These are phyloP conservation scores for Starmerella geochares DNA, from an alignment of 805 yeast genomes.

Conservation along the genomic window DNA sequence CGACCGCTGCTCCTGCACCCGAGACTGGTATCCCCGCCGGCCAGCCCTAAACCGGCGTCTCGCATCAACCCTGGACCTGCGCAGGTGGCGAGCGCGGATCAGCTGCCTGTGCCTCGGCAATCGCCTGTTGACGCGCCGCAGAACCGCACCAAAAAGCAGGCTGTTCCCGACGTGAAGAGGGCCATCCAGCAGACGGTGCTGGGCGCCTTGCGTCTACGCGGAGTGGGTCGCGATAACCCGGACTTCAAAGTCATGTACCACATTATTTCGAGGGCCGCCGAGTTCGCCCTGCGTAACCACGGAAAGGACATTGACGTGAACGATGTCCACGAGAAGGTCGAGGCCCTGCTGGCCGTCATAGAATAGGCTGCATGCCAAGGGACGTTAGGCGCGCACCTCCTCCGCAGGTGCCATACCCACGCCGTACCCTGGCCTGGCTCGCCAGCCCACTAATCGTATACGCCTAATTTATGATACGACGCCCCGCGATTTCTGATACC, in stretches of 20 bases:
- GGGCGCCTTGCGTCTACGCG: constrained; percentile 33
- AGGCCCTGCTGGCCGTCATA: constrained; percentile 18
- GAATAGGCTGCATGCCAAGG: constrained; percentile 16
- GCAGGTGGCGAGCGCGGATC: not conserved
- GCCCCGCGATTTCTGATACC: too few relatives aligned
- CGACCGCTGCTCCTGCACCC: constrained; percentile 10
- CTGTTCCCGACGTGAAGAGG: constrained; percentile 5
- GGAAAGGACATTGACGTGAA: constrained; percentile 11
- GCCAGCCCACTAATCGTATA: not conserved
- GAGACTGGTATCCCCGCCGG: not conserved
- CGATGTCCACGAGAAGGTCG: constrained; percentile 23
- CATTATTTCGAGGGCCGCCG: constrained; percentile 26
- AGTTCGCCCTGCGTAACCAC: constrained; percentile 27
- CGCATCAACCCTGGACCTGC: not conserved
- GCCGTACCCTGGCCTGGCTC: too few relatives aligned
- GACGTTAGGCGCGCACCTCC: too few relatives aligned
- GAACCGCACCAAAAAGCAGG: not conserved
- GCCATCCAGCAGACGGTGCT: constrained; percentile 29
- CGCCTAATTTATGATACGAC: not conserved
- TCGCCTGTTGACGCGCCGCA: not conserved
- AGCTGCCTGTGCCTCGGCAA: not conserved
- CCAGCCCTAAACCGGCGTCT: constrained; percentile 1
- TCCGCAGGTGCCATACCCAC: too few relatives aligned
- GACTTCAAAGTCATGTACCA: constrained; percentile 29
- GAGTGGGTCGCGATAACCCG: constrained; percentile 25